These are phyloP conservation scores for Paramecium bursaria DNA, from an alignment of 73 alveolate genomes.

Conservation along the genomic window DNA sequence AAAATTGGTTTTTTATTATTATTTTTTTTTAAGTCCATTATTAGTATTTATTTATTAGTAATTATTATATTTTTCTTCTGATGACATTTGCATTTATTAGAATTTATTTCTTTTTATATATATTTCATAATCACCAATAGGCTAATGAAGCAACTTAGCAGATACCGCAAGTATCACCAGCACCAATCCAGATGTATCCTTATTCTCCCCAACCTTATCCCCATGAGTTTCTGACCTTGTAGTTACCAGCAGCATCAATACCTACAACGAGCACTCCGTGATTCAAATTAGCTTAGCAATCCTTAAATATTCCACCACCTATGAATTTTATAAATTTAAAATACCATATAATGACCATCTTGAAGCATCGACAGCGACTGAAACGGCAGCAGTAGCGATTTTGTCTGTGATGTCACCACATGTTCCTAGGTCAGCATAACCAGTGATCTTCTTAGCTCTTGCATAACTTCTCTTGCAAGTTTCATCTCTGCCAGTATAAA, in stretches of 20 bases:
- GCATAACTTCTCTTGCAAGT: constrained; percentile 66
- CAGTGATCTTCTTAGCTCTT: constrained; percentile 35
- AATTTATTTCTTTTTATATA: too few relatives aligned
- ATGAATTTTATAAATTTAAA: too few relatives aligned
- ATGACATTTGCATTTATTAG: background rate
- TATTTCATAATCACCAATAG: background rate
- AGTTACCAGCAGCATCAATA: constrained; percentile 25
- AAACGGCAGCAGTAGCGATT: constrained; percentile 19
- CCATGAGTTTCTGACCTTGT: constrained; percentile 75
- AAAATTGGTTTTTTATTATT: too few relatives aligned
- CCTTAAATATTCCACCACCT: background rate
- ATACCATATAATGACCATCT: constrained; percentile 57
- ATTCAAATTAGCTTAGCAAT: constrained; percentile 58
- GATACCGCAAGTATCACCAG: constrained; percentile 63
- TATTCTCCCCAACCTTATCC: constrained; percentile 76
- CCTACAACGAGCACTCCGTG: constrained; percentile 73
- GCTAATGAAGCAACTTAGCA: constrained; percentile 8
- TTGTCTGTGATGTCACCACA: constrained; percentile 63
- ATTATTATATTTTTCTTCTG: too few relatives aligned
- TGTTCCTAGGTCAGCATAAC: constrained; percentile 24
- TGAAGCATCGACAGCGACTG: constrained; percentile 75
- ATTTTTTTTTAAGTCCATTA: background rate
- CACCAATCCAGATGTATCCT: constrained; percentile 68
- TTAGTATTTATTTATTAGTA: too few relatives aligned
- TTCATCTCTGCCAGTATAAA: constrained; percentile 72